phyloP scores from a whole-genome alignment of 192 early-diverging fungal genomes.

The Backusella tuberculispora region DNA sequence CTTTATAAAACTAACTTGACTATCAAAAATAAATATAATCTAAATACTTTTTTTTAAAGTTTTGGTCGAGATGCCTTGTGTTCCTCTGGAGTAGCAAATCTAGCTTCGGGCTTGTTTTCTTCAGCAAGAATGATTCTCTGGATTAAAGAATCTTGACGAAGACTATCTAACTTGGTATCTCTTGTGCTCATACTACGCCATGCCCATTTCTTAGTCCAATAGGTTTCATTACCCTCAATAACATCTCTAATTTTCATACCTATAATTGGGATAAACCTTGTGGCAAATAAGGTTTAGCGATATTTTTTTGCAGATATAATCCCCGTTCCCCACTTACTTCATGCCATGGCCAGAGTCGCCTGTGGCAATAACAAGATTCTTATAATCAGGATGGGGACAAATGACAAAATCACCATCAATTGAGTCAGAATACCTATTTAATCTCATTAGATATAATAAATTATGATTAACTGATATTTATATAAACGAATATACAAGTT shows the following conservation, averaged over 20 bases:
- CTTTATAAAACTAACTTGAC: too few relatives aligned
- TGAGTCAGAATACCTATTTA: conserved; percentile 51
- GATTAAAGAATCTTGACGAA: conserved; percentile 7
- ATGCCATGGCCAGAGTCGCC: conserved; percentile 62
- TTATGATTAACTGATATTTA: neutral
- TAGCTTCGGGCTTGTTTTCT: conserved; percentile 13
- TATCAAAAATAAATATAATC: neutral
- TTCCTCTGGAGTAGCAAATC: conserved; percentile 21
- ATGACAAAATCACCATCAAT: conserved; percentile 59
- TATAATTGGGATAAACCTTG: conserved; percentile 47
- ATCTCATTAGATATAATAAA: neutral
- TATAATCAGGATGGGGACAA: conserved; percentile 39
- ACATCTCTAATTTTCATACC: conserved; percentile 53
- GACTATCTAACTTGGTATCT: conserved; percentile 15
- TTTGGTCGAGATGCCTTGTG: conserved; percentile 19
- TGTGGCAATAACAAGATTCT: conserved; percentile 47
- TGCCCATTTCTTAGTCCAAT: conserved; percentile 4
- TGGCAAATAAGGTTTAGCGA: neutral
- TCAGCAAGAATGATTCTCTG: neutral
- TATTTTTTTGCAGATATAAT: neutral
- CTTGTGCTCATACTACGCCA: conserved; percentile 6
- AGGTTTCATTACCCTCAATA: conserved; percentile 37
- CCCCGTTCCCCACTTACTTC: conserved; percentile 36
- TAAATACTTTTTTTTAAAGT: conserved; percentile 13
- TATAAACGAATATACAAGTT: neutral